These are phyloP conservation scores for Chlamydomonas sp. DNA, from an alignment of 139 green algal species.

Conservation along the genomic window DNA sequence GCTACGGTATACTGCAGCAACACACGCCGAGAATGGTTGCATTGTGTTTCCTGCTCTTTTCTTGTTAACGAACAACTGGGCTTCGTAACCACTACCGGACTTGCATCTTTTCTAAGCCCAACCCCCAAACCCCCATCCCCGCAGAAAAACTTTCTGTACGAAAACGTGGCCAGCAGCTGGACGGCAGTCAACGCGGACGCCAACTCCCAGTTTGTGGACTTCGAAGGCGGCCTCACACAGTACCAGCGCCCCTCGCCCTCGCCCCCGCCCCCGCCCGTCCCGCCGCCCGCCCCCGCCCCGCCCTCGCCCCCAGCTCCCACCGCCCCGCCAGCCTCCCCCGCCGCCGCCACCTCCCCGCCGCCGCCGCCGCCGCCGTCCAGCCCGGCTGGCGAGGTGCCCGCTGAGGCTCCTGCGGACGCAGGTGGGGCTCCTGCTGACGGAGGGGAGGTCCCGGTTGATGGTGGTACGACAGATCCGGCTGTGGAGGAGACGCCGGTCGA, in stretches of 20 bases:
- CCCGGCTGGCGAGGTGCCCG: no score
- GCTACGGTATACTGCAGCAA: no score
- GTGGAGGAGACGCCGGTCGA: no score
- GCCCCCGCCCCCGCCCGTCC: not conserved
- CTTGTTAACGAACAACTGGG: no score
- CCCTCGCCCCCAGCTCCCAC: no score
- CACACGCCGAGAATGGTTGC: no score
- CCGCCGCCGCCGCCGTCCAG: not conserved
- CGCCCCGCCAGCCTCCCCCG: not conserved
- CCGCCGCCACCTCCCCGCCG: not conserved
- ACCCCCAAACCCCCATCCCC: not conserved
- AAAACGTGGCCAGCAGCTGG: conserved; percentile 8
- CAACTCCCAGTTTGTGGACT: conserved; percentile 1
- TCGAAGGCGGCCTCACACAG: conserved; percentile 10
- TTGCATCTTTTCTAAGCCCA: not conserved
- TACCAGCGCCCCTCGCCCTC: not conserved
- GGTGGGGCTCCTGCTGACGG: no score
- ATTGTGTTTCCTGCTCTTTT: no score
- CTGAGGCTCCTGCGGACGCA: no score
- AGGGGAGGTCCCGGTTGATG: no score
- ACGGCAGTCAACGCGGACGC: not conserved
- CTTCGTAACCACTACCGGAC: no score
- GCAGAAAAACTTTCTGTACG: conserved; percentile 14
- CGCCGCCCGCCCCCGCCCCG: not conserved
- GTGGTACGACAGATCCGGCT: no score